Conservation (phyloP, 257 asterid genomes). For the Fraxinus pennsylvanica region DNA sequence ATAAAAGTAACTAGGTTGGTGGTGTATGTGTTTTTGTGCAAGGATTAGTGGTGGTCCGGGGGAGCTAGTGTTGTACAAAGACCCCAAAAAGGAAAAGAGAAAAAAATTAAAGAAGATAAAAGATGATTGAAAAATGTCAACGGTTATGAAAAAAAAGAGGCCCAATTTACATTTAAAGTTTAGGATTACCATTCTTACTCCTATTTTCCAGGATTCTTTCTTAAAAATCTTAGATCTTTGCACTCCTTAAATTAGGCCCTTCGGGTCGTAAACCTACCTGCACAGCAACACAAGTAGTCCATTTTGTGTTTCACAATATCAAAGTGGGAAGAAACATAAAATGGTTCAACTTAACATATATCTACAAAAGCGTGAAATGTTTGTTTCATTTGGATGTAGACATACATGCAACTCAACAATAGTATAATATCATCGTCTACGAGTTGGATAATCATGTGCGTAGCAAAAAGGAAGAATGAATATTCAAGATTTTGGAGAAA, state of each 20-base stretch:
- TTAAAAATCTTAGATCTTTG: conserved; percentile 15
- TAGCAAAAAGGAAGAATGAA: background rate
- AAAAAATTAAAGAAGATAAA: conserved; percentile 13
- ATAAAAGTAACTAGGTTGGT: conserved; percentile 42
- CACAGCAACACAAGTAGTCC: no score
- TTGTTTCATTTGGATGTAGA: background rate
- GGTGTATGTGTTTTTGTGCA: conserved; percentile 37
- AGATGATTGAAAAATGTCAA: conserved; percentile 42
- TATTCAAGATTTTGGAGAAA: conserved; percentile 7
- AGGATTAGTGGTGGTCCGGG: conserved; percentile 64
- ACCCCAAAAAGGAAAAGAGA: conserved; percentile 26
- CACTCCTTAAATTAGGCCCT: background rate
- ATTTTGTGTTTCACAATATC: background rate
- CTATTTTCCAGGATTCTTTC: conserved; percentile 24
- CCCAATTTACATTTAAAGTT: conserved; percentile 32
- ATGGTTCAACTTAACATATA: background rate
- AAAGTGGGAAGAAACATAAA: background rate
- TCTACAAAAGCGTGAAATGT: background rate
- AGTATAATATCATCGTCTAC: background rate
- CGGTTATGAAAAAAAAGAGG: conserved; percentile 38
- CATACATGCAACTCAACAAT: background rate
- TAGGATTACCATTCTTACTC: conserved; percentile 26
- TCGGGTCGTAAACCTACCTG: background rate
- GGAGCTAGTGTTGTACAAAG: conserved; percentile 33
- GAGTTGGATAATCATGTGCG: background rate